A percentile compares a stretch with the other conserved stretches of the same genome.
These are phyloP conservation scores for Coleophoma eucalyptorum DNA, from an alignment of 2,329 filamentous ascomycete genomes.

Conservation along the genomic window DNA sequence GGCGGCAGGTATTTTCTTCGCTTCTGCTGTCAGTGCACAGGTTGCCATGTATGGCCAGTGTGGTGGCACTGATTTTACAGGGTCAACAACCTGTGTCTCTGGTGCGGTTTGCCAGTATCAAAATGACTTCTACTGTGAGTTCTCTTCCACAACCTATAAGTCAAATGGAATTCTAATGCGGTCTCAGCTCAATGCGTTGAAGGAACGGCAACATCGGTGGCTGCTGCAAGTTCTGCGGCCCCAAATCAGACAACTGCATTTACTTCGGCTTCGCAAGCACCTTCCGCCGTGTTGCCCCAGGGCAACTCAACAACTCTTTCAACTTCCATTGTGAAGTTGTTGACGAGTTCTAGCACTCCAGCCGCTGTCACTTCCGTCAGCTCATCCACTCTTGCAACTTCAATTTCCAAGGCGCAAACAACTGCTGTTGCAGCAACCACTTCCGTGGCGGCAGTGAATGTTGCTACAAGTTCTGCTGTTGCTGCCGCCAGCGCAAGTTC, in stretches of 20 bases:
- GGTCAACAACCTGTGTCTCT: constrained; percentile 8
- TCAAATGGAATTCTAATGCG: not conserved
- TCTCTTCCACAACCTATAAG: not conserved
- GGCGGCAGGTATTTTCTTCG: constrained; percentile 3
- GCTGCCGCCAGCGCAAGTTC: not conserved
- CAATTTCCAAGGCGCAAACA: not conserved
- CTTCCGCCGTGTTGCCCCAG: not conserved
- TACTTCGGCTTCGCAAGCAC: not conserved
- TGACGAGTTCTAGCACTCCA: not conserved
- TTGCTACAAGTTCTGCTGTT: not conserved
- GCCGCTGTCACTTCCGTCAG: not conserved
- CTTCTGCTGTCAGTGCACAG: not conserved
- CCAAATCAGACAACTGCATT: not conserved
- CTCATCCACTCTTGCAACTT: not conserved
- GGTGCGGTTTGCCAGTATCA: constrained; percentile 9
- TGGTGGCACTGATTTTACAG: constrained; percentile 13
- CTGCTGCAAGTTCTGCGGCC: not conserved
- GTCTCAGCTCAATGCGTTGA: not conserved
- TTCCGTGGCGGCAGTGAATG: not conserved
- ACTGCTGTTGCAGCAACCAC: not conserved
- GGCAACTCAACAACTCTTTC: not conserved
- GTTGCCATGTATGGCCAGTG: constrained; percentile 13
- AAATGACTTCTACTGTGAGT: constrained; percentile 7
- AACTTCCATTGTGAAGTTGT: constrained; percentile 1
- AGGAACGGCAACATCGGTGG: not conserved